Evolutionary conservation across 208 protist genomes (phyloP).

Genomic region (Leishmania major): DNA sequence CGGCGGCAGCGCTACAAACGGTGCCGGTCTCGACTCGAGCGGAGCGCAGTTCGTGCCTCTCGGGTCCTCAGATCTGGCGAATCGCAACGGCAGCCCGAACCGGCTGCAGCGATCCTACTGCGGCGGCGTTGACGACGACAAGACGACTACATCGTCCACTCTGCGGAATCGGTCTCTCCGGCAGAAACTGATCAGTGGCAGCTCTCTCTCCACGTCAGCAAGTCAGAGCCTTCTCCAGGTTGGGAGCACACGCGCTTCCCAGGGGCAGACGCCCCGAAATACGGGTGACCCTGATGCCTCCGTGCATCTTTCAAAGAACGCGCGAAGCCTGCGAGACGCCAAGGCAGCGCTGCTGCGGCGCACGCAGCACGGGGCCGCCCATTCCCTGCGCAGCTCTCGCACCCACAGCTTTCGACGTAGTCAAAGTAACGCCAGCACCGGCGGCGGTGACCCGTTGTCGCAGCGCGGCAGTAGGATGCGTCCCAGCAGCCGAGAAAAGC

Average conservation of each 20-base stretch:
- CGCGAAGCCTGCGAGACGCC: slow-evolving; percentile 28
- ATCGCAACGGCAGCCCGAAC: slow-evolving; percentile 16
- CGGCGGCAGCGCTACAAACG: slow-evolving; percentile 2
- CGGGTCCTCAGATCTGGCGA: slow-evolving; percentile 4
- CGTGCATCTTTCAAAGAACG: background rate
- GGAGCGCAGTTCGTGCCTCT: slow-evolving; percentile 28
- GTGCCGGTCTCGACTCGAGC: slow-evolving; percentile 6
- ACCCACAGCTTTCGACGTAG: slow-evolving; percentile 21
- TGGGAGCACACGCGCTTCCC: slow-evolving; percentile 9
- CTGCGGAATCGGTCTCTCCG: slow-evolving; percentile 1
- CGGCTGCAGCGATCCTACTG: slow-evolving; percentile 12
- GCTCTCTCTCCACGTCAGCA: slow-evolving; percentile 22
- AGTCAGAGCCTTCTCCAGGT: slow-evolving; percentile 19
- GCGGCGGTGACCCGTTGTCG: background rate
- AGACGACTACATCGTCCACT: background rate
- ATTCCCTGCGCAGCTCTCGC: slow-evolving; percentile 18
- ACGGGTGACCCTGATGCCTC: slow-evolving; percentile 3
- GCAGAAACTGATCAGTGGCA: background rate
- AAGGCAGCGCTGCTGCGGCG: slow-evolving; percentile 29
- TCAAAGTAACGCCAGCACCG: slow-evolving; percentile 18
- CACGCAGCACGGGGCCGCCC: slow-evolving; percentile 14
- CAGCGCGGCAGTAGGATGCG: slow-evolving; percentile 7
- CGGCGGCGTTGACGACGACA: slow-evolving; percentile 10
- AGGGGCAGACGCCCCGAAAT: background rate
- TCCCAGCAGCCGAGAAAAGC: slow-evolving; percentile 14